Base-by-base conservation (phyloP, 2,329 filamentous ascomycete species). In the Penicillium sp. region DNA sequence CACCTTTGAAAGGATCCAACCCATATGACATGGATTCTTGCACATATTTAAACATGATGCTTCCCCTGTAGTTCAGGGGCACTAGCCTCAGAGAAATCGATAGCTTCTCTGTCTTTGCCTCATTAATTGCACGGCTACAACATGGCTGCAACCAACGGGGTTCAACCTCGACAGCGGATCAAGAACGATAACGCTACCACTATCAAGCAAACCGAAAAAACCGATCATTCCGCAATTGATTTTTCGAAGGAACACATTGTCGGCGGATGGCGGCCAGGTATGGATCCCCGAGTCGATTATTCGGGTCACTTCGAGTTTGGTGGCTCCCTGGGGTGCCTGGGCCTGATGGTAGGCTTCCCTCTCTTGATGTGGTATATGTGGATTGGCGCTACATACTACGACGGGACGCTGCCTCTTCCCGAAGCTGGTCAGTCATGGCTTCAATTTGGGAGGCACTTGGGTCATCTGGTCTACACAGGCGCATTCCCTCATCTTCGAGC, bases 321-420 rank as follows among this genome's bases (percentile, higher is more conserved):
- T 61, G 95, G 95, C 56, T 87, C 91, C 2, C 74, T 85, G 4
- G 94, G 94, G 52, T 89, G 92, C 48, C 79, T 84, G 8, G 81
- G 85, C 65, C 90, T 97, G 84, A 98, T 98, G 92, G 82, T 91
- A 64, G 87, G 89, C 48, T 99, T 98, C 78, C 95, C 95, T 13
- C 62, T 88, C 28, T 84, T 98, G 68, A 98, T 98, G 94, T 97
- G 91, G 85, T 98, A 97, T 81, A 97, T 98, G 93, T 98, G 93
- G 91, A 88, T 96, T 75, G 95, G 95, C 42, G 90, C 94, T 13
- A 93, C 89, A 33, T 96, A 93, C 80, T 98, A 97, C 80, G 82
- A 92, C 72, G 94, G 94, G 64, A 87, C 89, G 63, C 81, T 95
- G 26, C 95, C 95, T 8, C 78, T 82, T 26, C 91, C 88, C 0